These are phyloP conservation scores for Dimocarpus longan DNA, from an alignment of 345 rosid genomes.

Conservation along the genomic window DNA sequence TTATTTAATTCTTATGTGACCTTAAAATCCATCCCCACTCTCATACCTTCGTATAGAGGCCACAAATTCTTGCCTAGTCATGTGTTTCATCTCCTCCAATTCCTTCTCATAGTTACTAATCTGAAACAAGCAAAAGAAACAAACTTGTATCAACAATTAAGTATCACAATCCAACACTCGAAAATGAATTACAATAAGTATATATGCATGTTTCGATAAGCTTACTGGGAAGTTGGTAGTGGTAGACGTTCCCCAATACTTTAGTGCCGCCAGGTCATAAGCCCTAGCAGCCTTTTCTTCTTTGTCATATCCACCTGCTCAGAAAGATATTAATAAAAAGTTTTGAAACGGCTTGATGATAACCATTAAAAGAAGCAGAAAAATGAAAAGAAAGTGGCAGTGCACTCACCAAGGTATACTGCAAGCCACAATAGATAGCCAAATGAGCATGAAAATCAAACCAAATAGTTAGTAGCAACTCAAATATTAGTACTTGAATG, in stretches of 20 bases:
- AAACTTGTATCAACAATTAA: too few relatives aligned
- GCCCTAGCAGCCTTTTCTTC: slow-evolving; percentile 99
- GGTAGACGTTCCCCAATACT: slow-evolving; percentile 98
- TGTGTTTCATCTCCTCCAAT: slow-evolving; percentile 95
- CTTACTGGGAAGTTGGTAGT: slow-evolving; percentile 90
- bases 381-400: too few relatives aligned
- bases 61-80: slow-evolving; percentile 99
- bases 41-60: slow-evolving; percentile 89
- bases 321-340: too few relatives aligned
- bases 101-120: slow-evolving; percentile 94
- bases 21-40: too few relatives aligned
- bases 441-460: background rate
- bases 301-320: slow-evolving; percentile 75
- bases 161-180: too few relatives aligned
- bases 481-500: too few relatives aligned
- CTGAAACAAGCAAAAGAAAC: slow-evolving; percentile 35
- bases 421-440: slow-evolving; percentile 22
- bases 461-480: too few relatives aligned
- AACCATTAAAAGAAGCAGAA: too few relatives aligned
- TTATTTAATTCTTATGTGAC: too few relatives aligned
- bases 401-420: slow-evolving; percentile 72
- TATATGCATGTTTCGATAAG: too few relatives aligned
- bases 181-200: too few relatives aligned
- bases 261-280: slow-evolving; percentile 93
- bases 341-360: too few relatives aligned